Percentiles rank a stretch among this genome's conserved stretches.
These are phyloP conservation scores for Kazachstania africana DNA, from an alignment of 805 yeast genomes.

Conservation along the genomic window DNA sequence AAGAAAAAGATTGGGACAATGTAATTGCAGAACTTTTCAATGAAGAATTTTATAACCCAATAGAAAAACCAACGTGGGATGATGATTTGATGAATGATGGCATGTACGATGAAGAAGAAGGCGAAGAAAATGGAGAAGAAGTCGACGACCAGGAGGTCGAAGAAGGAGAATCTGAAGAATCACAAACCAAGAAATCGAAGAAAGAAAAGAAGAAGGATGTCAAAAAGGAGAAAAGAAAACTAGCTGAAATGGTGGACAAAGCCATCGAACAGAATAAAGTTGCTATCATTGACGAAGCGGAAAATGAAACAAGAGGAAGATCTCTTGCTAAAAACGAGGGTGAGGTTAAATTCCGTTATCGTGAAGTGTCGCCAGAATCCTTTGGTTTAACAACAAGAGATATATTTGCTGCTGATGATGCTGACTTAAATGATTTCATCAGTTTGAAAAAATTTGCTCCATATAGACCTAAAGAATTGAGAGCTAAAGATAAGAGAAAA, in stretches of 20 bases:
- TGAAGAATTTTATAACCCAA: conserved; percentile 64
- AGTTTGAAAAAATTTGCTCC: conserved; percentile 92
- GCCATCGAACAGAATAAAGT: conserved; percentile 66
- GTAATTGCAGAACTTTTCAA: conserved; percentile 77
- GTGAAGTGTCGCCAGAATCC: conserved; percentile 91
- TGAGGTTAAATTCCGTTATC: conserved; percentile 58
- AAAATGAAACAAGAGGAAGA: conserved; percentile 40
- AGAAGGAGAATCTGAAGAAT: conserved; percentile 26
- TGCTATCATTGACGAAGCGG: conserved; percentile 57
- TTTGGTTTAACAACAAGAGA: conserved; percentile 81
- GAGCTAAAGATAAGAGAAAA: conserved; percentile 70
- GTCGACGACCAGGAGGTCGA: conserved; percentile 21
- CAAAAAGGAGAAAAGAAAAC: conserved; percentile 49
- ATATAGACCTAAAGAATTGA: conserved; percentile 64
- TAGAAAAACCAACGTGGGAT: conserved; percentile 51
- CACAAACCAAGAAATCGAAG: conserved; percentile 33
- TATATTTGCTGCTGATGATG: conserved; percentile 81
- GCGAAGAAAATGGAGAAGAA: conserved; percentile 12
- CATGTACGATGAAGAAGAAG: conserved; percentile 29
- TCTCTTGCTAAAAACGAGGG: conserved; percentile 40
- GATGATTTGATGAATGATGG: conserved; percentile 41
- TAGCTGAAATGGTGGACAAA: conserved; percentile 60
- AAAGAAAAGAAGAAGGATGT: conserved; percentile 43
- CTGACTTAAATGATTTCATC: conserved; percentile 68
- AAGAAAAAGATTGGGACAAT: conserved; percentile 82